Evolutionary conservation across 768 basidiomycete genomes (phyloP), one percentile per base, ranked within the genome.

Genomic region (Roridomyces roridus): DNA sequence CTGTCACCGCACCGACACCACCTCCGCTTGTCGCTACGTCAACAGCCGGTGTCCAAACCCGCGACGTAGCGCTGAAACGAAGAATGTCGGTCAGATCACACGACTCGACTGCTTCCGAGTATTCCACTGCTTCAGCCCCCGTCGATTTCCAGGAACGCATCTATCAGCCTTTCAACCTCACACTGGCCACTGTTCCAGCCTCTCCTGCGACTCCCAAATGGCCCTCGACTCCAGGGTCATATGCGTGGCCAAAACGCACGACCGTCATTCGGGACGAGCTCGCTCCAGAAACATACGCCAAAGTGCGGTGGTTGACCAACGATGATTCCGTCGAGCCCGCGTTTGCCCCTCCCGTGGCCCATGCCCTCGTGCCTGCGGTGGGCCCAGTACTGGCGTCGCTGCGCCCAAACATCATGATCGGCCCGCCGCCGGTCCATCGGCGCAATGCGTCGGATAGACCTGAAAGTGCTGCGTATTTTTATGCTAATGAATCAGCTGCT

Each of bases 41-140:
- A 18, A 15, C 17, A 12, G 23, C 46, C 18, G 26, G 24, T 21
- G 18, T 31, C 8, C 20, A 29, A 6, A 1, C 44, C 9, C 42
- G 29, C 34, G 20, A 14, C 36, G 23, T 37, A 25, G 26, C 25
- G 23, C 29, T 62, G 29, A 41, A 54, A n/a, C 55, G 60, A 2
- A 56, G 56, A 1, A 43, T 17, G 24, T 62, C 60, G 9, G 43
- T 60, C 46, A 51, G 63, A 17, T 70, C 70, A 11, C 36, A 60
- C 42, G 69, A 70, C 49, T 67, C 72, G 15, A 40, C 39, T 3
- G 68, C 63, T 11, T 77, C 75, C 36, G 62, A 74, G 14, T 75
- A 77, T 59, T 77, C 77, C 23, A 62, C 67, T 12, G 70, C 67
- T 6, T 77, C 76, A 17, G 75, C 75, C 2, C 68, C 73, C 14